Conservation (phyloP, 2,329 filamentous ascomycete species). For the Penicillium vulpinum region DNA sequence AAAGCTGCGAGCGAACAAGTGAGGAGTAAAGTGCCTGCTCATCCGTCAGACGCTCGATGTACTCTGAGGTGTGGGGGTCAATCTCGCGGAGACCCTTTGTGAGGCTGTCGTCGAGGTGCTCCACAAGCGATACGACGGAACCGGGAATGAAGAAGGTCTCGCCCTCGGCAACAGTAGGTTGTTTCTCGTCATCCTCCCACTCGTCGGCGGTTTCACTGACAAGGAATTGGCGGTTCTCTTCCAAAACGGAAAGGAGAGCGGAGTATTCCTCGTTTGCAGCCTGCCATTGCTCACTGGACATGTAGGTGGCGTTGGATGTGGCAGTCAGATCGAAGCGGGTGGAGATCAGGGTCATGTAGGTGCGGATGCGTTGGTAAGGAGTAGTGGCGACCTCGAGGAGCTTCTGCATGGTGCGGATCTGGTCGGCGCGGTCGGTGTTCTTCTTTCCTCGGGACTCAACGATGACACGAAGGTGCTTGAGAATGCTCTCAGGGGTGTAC, state of each 20-base stretch:
- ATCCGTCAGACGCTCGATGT: constrained; percentile 91
- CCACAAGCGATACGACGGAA: constrained; percentile 89
- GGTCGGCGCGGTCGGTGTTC: constrained; percentile 92
- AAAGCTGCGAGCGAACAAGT: constrained; percentile 83
- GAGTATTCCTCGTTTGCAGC: constrained; percentile 83
- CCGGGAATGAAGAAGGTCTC: constrained; percentile 90
- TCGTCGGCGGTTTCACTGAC: constrained; percentile 92
- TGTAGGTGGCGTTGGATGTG: constrained; percentile 69
- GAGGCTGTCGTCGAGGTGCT: constrained; percentile 95
- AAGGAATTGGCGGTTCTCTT: constrained; percentile 75
- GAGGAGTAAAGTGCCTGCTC: constrained; percentile 89
- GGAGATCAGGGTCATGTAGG: constrained; percentile 86
- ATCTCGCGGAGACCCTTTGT: constrained; percentile 96
- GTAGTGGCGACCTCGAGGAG: constrained; percentile 83
- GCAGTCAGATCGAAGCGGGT: constrained; percentile 91
- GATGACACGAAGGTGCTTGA: constrained; percentile 92
- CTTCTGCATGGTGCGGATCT: constrained; percentile 98
- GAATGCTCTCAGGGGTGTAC: constrained; percentile 95
- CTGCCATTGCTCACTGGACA: constrained; percentile 98
- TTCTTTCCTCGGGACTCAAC: constrained; percentile 97
- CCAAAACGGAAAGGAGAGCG: constrained; percentile 73
- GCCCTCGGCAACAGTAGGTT: constrained; percentile 68
- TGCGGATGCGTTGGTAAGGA: constrained; percentile 91
- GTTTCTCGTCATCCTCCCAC: constrained; percentile 98
- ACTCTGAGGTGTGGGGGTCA: constrained; percentile 97